phyloP scores from a whole-genome alignment of 2,329 filamentous ascomycete species.

The Elsinoe fawcettii region DNA sequence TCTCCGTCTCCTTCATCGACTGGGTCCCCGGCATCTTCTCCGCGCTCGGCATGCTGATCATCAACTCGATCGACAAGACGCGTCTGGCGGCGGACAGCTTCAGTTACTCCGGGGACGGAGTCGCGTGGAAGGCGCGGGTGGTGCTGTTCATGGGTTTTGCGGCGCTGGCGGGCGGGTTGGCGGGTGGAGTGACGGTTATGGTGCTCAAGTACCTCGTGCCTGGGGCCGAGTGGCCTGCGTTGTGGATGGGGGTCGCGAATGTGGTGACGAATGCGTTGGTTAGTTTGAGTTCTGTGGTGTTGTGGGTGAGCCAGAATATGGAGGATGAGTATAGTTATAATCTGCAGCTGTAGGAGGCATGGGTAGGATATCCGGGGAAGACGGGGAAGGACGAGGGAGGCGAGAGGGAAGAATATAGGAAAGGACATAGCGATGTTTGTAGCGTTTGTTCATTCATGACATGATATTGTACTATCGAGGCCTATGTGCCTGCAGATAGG shows the following conservation, averaged over 20 bases:
- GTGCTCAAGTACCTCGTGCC: conserved; percentile 60
- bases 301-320: conserved; percentile 66
- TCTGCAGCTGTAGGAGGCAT: conserved; percentile 46
- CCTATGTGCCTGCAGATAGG: not conserved
- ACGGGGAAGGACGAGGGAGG: not conserved
- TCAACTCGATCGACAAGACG: conserved; percentile 64
- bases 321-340: conserved; percentile 67
- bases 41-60: conserved; percentile 61
- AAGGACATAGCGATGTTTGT: conserved; percentile 7
- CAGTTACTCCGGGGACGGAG: conserved; percentile 56
- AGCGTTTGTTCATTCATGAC: conserved; percentile 6
- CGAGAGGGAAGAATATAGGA: not conserved
- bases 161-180: conserved; percentile 59
- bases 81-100: conserved; percentile 57
- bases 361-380: not conserved
- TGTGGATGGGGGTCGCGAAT: conserved; percentile 62
- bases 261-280: conserved; percentile 57
- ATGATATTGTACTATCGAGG: not conserved
- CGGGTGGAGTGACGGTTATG: conserved; percentile 59
- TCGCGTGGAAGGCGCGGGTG: conserved; percentile 63
- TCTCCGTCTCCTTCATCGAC: conserved; percentile 61
- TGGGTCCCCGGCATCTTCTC: conserved; percentile 67
- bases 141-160: conserved; percentile 64
- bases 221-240: conserved; percentile 51
- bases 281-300: conserved; percentile 58